These are phyloP conservation scores for Rhododendron ovatum DNA, from an alignment of 148 eudicot genomes.

Conservation along the genomic window DNA sequence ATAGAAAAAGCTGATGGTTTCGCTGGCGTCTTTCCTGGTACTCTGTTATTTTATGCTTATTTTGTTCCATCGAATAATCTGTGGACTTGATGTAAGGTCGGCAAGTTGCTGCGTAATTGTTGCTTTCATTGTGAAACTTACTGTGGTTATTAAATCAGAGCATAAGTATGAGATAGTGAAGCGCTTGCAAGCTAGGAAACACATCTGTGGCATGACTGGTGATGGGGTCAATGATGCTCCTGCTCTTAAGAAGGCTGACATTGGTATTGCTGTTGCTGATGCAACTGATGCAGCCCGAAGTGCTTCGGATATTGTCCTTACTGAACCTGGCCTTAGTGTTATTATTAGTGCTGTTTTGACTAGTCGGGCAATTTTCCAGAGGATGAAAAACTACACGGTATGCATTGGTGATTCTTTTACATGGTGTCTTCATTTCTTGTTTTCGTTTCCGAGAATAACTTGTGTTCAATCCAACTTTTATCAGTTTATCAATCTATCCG, in stretches of 20 bases:
- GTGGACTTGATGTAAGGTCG: not conserved
- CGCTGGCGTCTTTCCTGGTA: conserved; percentile 99
- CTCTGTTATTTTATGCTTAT: conserved; percentile 5
- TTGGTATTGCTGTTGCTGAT: conserved; percentile 99
- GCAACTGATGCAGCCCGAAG: conserved; percentile 99
- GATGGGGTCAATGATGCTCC: conserved; percentile 99
- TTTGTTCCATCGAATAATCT: not conserved
- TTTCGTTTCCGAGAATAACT: not conserved
- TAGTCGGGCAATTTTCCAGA: conserved; percentile 93
- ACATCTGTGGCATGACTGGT: conserved; percentile 99
- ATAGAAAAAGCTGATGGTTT: conserved; percentile 99
- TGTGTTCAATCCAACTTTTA: not conserved
- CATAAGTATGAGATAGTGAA: conserved; percentile 97
- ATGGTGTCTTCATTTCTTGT: not conserved
- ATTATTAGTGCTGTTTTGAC: conserved; percentile 98
- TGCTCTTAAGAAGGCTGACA: conserved; percentile 97
- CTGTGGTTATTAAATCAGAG: conserved; percentile 43
- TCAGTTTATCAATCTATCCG: not conserved
- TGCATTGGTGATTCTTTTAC: not conserved
- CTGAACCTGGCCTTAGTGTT: conserved; percentile 98
- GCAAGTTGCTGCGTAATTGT: not conserved
- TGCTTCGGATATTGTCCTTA: conserved; percentile 98
- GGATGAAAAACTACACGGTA: conserved; percentile 99
- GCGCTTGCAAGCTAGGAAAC: conserved; percentile 97
- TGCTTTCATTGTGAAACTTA: not conserved